A percentile compares a stretch with the other conserved stretches of the same genome.
phyloP scores from a whole-genome alignment of 2,329 filamentous ascomycete genomes.

The Blumeria hordei region DNA sequence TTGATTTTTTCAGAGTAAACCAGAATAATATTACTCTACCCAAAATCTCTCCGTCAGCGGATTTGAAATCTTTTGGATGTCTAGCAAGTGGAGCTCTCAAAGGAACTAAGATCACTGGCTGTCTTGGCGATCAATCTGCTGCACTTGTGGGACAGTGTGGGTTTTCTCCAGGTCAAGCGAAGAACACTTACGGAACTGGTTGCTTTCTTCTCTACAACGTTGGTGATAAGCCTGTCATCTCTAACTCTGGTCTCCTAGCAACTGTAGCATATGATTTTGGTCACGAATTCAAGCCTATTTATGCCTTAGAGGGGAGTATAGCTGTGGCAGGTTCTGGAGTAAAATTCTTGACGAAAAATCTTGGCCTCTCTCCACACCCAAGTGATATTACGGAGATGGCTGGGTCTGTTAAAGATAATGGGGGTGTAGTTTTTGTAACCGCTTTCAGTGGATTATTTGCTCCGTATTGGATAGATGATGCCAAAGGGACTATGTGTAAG shows the following conservation, averaged over 20 bases:
- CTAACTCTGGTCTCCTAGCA: constrained; percentile 48
- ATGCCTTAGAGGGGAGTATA: constrained; percentile 55
- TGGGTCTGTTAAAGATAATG: constrained; percentile 38
- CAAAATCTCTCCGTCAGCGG: constrained; percentile 54
- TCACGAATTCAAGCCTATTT: constrained; percentile 35
- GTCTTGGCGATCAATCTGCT: constrained; percentile 60
- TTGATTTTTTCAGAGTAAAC: constrained; percentile 55
- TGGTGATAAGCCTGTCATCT: constrained; percentile 55
- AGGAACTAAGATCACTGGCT: constrained; percentile 49
- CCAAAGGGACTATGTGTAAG: constrained; percentile 42
- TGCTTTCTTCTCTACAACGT: constrained; percentile 73
- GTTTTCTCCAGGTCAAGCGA: constrained; percentile 51
- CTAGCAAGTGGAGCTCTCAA: constrained; percentile 36
- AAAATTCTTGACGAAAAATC: constrained; percentile 44
- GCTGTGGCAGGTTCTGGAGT: constrained; percentile 55
- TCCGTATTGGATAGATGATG: constrained; percentile 56
- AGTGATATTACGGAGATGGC: constrained; percentile 41
- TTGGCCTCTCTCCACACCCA: constrained; percentile 35
- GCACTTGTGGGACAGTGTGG: constrained; percentile 60
- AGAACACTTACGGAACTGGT: constrained; percentile 72
- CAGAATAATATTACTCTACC: constrained; percentile 44
- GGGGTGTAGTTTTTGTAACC: constrained; percentile 45
- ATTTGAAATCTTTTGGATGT: constrained; percentile 41
- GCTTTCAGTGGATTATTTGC: constrained; percentile 52
- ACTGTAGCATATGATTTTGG: constrained; percentile 62